phyloP scores from a whole-genome alignment of 2,329 filamentous ascomycete species.

The Dothistroma septosporum region DNA sequence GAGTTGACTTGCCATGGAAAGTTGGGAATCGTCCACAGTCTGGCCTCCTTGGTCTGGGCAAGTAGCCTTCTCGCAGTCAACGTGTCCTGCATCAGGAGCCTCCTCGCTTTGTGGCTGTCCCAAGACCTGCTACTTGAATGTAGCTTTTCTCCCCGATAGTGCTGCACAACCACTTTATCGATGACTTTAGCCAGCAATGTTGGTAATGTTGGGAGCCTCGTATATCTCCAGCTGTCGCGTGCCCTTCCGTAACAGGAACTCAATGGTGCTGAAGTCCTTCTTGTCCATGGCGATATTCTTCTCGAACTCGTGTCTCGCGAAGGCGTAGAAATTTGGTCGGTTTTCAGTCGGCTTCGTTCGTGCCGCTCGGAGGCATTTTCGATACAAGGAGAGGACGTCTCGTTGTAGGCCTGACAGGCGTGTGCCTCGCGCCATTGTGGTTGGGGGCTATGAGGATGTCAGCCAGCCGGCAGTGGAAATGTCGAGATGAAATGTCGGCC shows the following conservation, averaged over 20 bases:
- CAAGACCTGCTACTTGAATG: too few species aligned
- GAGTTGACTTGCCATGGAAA: neutral
- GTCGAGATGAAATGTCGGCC: neutral
- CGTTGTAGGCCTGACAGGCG: slow-evolving; percentile 78
- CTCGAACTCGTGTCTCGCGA: slow-evolving; percentile 61
- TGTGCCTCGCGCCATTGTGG: slow-evolving; percentile 37
- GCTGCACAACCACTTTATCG: neutral
- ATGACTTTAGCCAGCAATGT: slow-evolving; percentile 49
- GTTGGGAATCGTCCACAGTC: too few species aligned
- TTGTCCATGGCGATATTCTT: slow-evolving; percentile 67
- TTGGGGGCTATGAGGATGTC: neutral
- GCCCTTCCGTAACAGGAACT: slow-evolving; percentile 79
- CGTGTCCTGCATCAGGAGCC: too few species aligned
- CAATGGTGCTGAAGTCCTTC: slow-evolving; percentile 80
- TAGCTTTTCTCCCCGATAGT: neutral
- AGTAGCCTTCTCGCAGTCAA: too few species aligned
- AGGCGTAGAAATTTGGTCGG: slow-evolving; percentile 34
- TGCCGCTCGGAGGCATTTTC: slow-evolving; percentile 75
- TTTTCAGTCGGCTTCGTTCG: slow-evolving; percentile 65
- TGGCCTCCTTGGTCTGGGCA: too few species aligned
- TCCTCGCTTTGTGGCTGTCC: too few species aligned
- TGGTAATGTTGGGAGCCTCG: slow-evolving; percentile 73
- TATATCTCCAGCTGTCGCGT: slow-evolving; percentile 77
- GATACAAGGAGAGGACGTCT: slow-evolving; percentile 81
- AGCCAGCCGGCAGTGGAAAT: neutral